Evolutionary conservation across 495 filamentous ascomycete genomes (phyloP), one percentile per base, ranked within the genome.

Genomic region (Haplographium delicatum): DNA sequence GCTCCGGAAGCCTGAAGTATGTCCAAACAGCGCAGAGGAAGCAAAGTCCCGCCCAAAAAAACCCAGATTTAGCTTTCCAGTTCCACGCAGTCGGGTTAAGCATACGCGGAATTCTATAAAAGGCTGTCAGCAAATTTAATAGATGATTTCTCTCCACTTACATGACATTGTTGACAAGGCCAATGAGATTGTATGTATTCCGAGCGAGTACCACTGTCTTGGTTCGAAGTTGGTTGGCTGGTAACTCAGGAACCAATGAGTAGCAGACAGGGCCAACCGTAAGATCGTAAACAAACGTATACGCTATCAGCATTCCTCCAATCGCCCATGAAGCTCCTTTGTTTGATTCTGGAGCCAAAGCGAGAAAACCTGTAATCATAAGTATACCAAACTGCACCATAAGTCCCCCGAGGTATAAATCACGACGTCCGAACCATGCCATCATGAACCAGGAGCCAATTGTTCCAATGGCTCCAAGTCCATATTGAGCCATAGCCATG

Each of bases 1-100:
- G 84, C 54, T 89, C 85, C 0, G 85, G 85, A 1, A 89, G 74
- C 9, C 85, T 79, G 73, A 88, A 72, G 44, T 54, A 74, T 5
- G 58, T 53, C 68, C 42, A 57, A 10, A 57, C 35, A 15, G 52
- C 58, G 37, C 71, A 74, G 30, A 72, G 49, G 46, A 66, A 59
- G 49, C 73, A 76, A 33, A 66, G 63, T 0, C 69, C 76, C 28
- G 71, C 79, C 71, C 76, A 81, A 59, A 82, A 78, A 64, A 80
- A 81, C 2, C 69, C 77, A 0, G 65, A 60, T 52, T 70, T 72
- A 47, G 63, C 60, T 5, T 70, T 71, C 77, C 78, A 81, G 38
- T 71, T 67, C 78, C 77, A 81, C 1, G 66, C 75, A 0, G 60
- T 59, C 0, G 73, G 67, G 38, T 66, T 71, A 3, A 47, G 56